Percentiles rank a stretch among this genome's conserved stretches.
Conservation (phyloP, 768 basidiomycete species). For the Panaeolus cyanescens region DNA sequence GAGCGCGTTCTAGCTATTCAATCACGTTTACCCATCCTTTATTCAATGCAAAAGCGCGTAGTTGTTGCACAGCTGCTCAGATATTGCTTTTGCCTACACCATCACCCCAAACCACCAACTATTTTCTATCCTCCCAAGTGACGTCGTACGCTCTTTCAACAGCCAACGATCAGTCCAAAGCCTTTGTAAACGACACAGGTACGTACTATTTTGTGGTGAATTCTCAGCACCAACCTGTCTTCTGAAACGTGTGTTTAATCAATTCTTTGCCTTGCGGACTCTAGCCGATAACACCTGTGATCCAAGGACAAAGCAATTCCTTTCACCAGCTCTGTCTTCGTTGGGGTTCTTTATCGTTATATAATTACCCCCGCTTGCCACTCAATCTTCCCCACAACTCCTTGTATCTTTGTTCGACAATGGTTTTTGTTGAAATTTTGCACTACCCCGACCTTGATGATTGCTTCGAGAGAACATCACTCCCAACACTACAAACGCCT, state of each 20-base stretch:
- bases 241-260: not conserved
- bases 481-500: conserved; percentile 11
- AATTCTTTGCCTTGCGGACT: not conserved
- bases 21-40: not conserved
- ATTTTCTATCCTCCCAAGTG: not conserved
- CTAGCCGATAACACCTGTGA: not conserved
- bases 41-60: conserved; percentile 4
- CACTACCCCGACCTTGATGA: not conserved
- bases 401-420: not conserved
- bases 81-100: conserved; percentile 14
- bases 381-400: not conserved
- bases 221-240: not conserved
- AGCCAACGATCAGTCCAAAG: conserved; percentile 23
- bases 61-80: conserved; percentile 3
- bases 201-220: not conserved
- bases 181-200: not conserved
- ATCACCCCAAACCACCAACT: conserved; percentile 5
- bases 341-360: not conserved
- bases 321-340: not conserved
- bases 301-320: not conserved
- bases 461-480: not conserved
- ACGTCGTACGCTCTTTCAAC: conserved; percentile 25
- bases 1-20: not conserved
- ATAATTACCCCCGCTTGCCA: not conserved
- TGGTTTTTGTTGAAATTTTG: not conserved